Conservation (phyloP, 257 asterid species). For the Nicotiana paniculata region DNA sequence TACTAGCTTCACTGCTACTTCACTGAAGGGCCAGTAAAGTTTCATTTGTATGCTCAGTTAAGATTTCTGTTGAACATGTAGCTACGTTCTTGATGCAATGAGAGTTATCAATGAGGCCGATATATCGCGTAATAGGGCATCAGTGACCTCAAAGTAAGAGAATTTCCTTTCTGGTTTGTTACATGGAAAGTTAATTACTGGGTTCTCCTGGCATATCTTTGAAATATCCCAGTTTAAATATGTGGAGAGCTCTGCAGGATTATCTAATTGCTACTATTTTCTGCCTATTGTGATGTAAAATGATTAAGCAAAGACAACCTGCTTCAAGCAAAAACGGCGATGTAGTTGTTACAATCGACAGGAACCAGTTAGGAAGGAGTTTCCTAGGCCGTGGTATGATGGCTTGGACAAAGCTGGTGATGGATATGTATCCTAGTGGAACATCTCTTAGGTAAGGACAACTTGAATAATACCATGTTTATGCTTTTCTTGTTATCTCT, state of each 20-base stretch:
- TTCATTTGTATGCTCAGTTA: background rate
- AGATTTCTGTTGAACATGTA: slow-evolving; percentile 22
- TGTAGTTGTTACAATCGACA: slow-evolving; percentile 57
- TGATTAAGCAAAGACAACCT: slow-evolving; percentile 95
- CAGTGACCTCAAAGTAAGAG: slow-evolving; percentile 67
- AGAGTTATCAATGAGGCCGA: slow-evolving; percentile 69
- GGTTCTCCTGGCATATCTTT: slow-evolving; percentile 4
- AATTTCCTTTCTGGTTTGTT: slow-evolving; percentile 19
- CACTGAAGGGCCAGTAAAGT: background rate
- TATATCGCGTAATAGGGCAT: slow-evolving; percentile 47
- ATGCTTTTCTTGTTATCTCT: background rate
- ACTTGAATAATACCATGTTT: background rate
- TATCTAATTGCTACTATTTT: slow-evolving; percentile 37
- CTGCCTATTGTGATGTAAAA: slow-evolving; percentile 37
- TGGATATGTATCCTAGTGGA: slow-evolving; percentile 87
- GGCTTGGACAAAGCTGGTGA: slow-evolving; percentile 85
- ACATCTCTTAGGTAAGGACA: slow-evolving; percentile 47
- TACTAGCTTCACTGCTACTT: slow-evolving; percentile 13
- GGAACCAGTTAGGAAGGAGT: slow-evolving; percentile 36
- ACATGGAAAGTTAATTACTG: background rate
- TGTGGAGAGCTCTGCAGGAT: background rate
- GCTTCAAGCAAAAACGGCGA: slow-evolving; percentile 89
- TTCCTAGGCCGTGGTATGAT: slow-evolving; percentile 45
- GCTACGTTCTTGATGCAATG: slow-evolving; percentile 78
- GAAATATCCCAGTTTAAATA: background rate